phyloP scores from a whole-genome alignment of 2,329 filamentous ascomycete genomes.

The Plectosphaerella cucumerina region DNA sequence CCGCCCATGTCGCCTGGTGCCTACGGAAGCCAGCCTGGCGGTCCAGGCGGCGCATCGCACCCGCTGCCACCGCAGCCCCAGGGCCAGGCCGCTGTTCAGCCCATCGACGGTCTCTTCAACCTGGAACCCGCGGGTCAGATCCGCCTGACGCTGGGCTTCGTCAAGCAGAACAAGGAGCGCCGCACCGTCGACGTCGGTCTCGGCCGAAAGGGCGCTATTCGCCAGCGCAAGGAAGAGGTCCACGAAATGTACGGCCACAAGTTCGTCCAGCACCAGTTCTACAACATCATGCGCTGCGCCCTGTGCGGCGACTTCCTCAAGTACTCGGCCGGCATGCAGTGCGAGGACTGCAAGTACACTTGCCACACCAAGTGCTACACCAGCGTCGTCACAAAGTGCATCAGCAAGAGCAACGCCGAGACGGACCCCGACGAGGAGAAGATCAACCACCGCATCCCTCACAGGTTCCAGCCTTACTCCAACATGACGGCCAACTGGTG shows the following conservation, averaged over 20 bases:
- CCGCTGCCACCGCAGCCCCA: conserved; percentile 25
- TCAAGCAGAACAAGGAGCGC: conserved; percentile 82
- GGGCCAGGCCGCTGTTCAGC: conserved; percentile 50
- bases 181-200: conserved; percentile 82
- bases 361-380: conserved; percentile 97
- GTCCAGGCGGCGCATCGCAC: conserved; percentile 19
- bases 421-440: conserved; percentile 98
- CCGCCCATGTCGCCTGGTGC: conserved; percentile 38
- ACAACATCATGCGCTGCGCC: conserved; percentile 99
- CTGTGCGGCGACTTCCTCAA: conserved; percentile 98
- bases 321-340: conserved; percentile 98
- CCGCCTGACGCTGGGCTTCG: conserved; percentile 85
- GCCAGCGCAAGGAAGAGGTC: conserved; percentile 95
- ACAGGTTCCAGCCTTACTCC: conserved; percentile 93
- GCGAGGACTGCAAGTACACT: conserved; percentile 98
- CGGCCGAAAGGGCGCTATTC: conserved; percentile 90
- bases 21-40: conserved; percentile 23
- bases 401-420: conserved; percentile 98
- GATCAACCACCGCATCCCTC: conserved; percentile 98
- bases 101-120: conserved; percentile 94
- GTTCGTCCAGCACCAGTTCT: conserved; percentile 97
- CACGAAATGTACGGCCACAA: conserved; percentile 99
- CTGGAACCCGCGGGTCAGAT: conserved; percentile 92
- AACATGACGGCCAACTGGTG: conserved; percentile 99
- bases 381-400: conserved; percentile 98